These are phyloP conservation scores for Sutorius eximius DNA, from an alignment of 1,284 basidiomycete species.

Conservation along the genomic window DNA sequence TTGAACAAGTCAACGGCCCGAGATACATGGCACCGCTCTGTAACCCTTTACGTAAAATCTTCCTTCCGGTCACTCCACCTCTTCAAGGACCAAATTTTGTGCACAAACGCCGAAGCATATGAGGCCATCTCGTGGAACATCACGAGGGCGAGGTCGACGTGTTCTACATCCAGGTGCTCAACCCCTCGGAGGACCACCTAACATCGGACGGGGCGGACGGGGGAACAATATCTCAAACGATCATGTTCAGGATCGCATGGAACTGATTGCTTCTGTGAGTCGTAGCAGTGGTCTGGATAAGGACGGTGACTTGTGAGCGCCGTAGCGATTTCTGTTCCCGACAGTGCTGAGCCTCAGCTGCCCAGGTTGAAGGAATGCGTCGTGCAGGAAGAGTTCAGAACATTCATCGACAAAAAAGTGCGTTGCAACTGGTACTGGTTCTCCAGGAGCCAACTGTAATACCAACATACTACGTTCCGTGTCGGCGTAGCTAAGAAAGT, in stretches of 20 bases:
- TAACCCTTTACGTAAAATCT: too few relatives aligned
- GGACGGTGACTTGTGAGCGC: constrained; percentile 67
- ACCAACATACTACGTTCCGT: not conserved
- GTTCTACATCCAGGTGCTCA: not conserved
- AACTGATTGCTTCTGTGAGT: constrained; percentile 66
- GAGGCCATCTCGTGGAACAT: constrained; percentile 13
- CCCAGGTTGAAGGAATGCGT: constrained; percentile 55
- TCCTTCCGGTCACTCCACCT: too few relatives aligned
- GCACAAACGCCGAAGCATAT: constrained; percentile 9
- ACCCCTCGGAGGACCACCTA: not conserved
- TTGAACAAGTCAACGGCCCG: not conserved
- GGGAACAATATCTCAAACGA: constrained; percentile 5
- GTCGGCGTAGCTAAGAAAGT: constrained; percentile 44
- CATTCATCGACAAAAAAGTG: constrained; percentile 64
- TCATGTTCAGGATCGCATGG: constrained; percentile 41
- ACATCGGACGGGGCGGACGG: not conserved
- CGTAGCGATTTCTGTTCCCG: constrained; percentile 7
- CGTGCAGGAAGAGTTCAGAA: constrained; percentile 63
- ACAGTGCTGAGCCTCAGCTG: constrained; percentile 36
- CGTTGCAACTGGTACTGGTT: constrained; percentile 9
- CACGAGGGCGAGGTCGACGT: constrained; percentile 13
- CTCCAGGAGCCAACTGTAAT: not conserved
- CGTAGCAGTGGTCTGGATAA: constrained; percentile 69
- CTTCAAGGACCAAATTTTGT: not conserved
- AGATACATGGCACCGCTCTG: too few relatives aligned